Base-by-base conservation (phyloP, 306 rosid species). In the Hippophae gyantsensis region DNA sequence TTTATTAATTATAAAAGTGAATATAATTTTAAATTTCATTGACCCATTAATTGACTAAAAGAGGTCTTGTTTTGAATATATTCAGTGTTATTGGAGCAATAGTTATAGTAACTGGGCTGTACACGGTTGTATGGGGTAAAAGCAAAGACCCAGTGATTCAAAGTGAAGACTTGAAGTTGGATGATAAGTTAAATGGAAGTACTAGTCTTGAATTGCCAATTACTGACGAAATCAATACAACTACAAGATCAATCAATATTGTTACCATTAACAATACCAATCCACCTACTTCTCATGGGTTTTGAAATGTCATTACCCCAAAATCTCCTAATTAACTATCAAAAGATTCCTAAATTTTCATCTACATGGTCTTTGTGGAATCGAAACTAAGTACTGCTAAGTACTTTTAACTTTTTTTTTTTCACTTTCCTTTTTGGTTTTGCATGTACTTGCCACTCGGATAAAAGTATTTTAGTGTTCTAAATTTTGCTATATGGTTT, bases 51-150 rank as follows among this genome's bases (percentile, higher is more conserved):
- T 18, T 18, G 23, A 18, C 23, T 64, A 2, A 13, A 32, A 32
- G 38, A 32, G 38, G 5, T 14, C 41, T 58, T 12, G 26, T 44
- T 14, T 23, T n/a, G 60, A 13, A 6, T 8, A 7, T 42, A 42
- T 63, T 12, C 81, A 90, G 98, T 56, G 54, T 92, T 47, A 59
- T 92, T 45, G 99, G 99, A 61, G 95, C 99, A 3, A 51, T 92
- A 65, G 41, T 92, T 18, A 92, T 92, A 52, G 96, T 92, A 14
- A 48, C 57, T 9, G 99, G 99, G 13, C 93, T 92, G 42, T 92
- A 92, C 85, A 82, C 87, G 6, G 93, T 88, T 64, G 99, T 92
- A 32, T 92, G 99, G 99, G 99, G 93, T 0, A 88, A 92, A 75
- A 84, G 89, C 82, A 92, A 80, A 74, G 99, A 92, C 51, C 71